Percentiles rank a stretch among this genome's conserved stretches.
Evolutionary conservation across 2,329 filamentous ascomycete species (phyloP).

Genomic region (Massarina eburnea): DNA sequence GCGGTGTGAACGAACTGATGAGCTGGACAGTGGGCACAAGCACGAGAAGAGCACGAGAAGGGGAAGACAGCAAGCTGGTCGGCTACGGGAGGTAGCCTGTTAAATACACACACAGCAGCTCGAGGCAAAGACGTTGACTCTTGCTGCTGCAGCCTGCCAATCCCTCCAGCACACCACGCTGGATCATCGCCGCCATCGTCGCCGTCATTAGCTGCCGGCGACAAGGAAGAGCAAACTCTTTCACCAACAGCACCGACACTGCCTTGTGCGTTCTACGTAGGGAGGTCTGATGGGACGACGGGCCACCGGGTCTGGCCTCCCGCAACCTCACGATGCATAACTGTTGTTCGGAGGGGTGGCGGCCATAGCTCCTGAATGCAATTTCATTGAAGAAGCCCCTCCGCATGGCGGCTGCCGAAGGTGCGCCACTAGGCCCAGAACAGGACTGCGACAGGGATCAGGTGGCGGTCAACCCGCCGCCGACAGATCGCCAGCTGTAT

Average conservation of each 20-base stretch:
- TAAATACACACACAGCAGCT: neutral
- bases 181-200: constrained; percentile 3
- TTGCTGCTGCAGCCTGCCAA: constrained; percentile 13
- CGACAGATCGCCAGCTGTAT: constrained; percentile 13
- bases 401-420: constrained; percentile 16
- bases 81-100: no score
- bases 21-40: neutral
- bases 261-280: no score
- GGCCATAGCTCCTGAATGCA: constrained; percentile 24
- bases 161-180: constrained; percentile 8
- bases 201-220: constrained; percentile 1
- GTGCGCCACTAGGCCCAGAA: constrained; percentile 7
- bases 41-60: neutral
- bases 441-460: constrained; percentile 13
- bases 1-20: constrained; percentile 2
- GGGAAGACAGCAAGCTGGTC: no score
- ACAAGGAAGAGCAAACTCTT: constrained; percentile 7
- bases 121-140: neutral
- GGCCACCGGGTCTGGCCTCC: no score
- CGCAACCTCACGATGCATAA: constrained; percentile 26
- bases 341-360: constrained; percentile 28
- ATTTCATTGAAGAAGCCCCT: constrained; percentile 12
- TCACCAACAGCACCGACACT: constrained; percentile 4
- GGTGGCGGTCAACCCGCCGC: constrained; percentile 21
- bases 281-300: no score